Percentiles rank a stretch among this genome's conserved stretches.
These are phyloP conservation scores for Globisporangium irregulare DNA, from an alignment of 352 stramenopile species.

Conservation along the genomic window DNA sequence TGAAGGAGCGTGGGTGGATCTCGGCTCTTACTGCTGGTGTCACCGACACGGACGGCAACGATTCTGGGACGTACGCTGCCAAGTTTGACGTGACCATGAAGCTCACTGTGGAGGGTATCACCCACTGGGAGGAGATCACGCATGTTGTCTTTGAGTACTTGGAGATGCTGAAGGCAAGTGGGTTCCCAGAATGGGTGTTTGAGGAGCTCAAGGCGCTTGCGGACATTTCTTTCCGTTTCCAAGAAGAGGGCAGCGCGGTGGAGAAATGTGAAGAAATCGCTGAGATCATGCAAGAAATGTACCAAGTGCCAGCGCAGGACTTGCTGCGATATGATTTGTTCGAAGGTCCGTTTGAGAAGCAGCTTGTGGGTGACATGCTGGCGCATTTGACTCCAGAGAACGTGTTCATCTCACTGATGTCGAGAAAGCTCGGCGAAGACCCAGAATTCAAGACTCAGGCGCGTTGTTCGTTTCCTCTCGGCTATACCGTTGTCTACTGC, in stretches of 20 bases:
- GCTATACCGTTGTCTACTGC: neutral
- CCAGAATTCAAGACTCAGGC: slow-evolving; percentile 40
- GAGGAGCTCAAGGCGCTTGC: slow-evolving; percentile 65
- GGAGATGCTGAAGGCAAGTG: slow-evolving; percentile 45
- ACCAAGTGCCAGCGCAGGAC: slow-evolving; percentile 45
- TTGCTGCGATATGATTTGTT: slow-evolving; percentile 66
- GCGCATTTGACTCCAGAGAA: slow-evolving; percentile 43
- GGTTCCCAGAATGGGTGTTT: slow-evolving; percentile 65
- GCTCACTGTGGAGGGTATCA: slow-evolving; percentile 57
- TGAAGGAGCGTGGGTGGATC: slow-evolving; percentile 77
- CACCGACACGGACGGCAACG: slow-evolving; percentile 70
- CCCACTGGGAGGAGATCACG: slow-evolving; percentile 60
- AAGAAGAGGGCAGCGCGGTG: slow-evolving; percentile 66
- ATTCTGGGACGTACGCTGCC: slow-evolving; percentile 58
- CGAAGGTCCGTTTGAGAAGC: slow-evolving; percentile 44
- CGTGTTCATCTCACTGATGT: slow-evolving; percentile 54
- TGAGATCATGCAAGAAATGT: slow-evolving; percentile 77
- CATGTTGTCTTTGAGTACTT: slow-evolving; percentile 69
- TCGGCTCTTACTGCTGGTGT: slow-evolving; percentile 70
- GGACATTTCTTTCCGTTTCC: slow-evolving; percentile 73
- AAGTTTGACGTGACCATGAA: slow-evolving; percentile 79
- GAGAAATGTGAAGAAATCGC: slow-evolving; percentile 68
- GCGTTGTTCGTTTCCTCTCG: neutral
- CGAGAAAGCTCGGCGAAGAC: slow-evolving; percentile 34
- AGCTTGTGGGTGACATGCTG: slow-evolving; percentile 41